Base-by-base conservation (phyloP, 495 filamentous ascomycete genomes). In the Filosporella fistucella region DNA sequence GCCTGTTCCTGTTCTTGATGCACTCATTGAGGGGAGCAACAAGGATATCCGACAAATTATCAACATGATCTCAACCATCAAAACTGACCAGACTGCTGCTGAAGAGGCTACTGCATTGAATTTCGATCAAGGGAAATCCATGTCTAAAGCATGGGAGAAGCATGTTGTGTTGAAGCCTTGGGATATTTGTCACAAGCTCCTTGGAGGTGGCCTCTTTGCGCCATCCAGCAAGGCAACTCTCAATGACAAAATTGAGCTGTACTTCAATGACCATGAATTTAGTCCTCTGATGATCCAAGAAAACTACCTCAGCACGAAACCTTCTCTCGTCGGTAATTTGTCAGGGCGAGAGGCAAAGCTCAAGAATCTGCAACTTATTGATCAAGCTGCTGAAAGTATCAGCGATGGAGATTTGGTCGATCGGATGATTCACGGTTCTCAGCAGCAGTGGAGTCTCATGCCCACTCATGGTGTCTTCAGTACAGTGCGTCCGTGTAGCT, bases 241-340 rank as follows among this genome's bases (percentile, higher is more conserved):
- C 37, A 96, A 95, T 58, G 91, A 99, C 62, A 99, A 99, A 69
- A 90, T 90, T 48, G 91, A 97, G 66, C 81, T 99, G 1, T 99
- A 99, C 66, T 99, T 99, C 75, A 96, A 97, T 60, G 93, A 99
- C 55, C 91, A 96, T 57, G 93, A 99, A 57, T 91, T 96, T 64
- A 95, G 88, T 59, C 88, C 83, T 57, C 65, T 99, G 42, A 97
- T 99, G 94, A 79, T 99, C 49, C 91, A 99, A 61, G 93, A 99
- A 64, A 97, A 99, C 57, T 99, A 97, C 56, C 71, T 99, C 3
- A 83, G 78, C 44, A 89, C 90, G 0, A 84, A 76, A 35, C 94
- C 91, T 12, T 71, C 77, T 8, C 72, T 76, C 10, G 65, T 87
- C 2, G 72, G 63, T 37, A 80, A 80, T 49, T 62, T 67, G 51